A percentile compares a stretch with the other conserved stretches of the same genome.
Evolutionary conservation across 371 early-diverging fungal genomes (phyloP).

Genomic region (Blakeslea trispora): DNA sequence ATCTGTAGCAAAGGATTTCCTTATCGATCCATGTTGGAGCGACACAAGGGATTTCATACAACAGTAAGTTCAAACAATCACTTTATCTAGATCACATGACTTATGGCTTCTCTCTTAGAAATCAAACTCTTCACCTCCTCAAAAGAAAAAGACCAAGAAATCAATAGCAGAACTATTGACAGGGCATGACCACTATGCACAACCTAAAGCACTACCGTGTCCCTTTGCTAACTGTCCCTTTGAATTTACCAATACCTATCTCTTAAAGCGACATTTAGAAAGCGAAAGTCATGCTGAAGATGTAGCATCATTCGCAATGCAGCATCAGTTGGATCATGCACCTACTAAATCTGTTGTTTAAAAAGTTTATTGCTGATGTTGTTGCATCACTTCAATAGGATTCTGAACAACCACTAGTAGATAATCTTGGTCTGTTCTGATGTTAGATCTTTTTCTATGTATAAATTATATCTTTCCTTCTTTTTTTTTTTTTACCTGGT

Average conservation of each 20-base stretch:
- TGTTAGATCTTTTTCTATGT: not conserved
- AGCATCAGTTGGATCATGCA: not conserved
- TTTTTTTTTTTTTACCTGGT: conserved; percentile 69
- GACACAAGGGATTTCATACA: conserved; percentile 45
- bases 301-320: conserved; percentile 8
- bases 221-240: conserved; percentile 25
- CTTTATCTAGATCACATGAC: not conserved
- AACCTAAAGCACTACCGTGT: conserved; percentile 16
- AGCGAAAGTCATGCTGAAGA: conserved; percentile 28
- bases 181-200: conserved; percentile 18
- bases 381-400: conserved; percentile 54
- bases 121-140: conserved; percentile 5
- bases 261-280: conserved; percentile 35
- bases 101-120: conserved; percentile 7
- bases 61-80: conserved; percentile 12
- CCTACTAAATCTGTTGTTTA: not conserved
- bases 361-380: conserved; percentile 2
- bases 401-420: conserved; percentile 88
- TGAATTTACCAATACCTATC: conserved; percentile 23
- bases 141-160: conserved; percentile 19
- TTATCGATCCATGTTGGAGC: conserved; percentile 56
- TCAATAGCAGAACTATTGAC: conserved; percentile 22
- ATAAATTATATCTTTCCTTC: too few relatives aligned
- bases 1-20: conserved; percentile 56
- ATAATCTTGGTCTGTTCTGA: conserved; percentile 76